Base-by-base conservation (phyloP, 345 rosid species). In the Eucalyptus caleyi region DNA sequence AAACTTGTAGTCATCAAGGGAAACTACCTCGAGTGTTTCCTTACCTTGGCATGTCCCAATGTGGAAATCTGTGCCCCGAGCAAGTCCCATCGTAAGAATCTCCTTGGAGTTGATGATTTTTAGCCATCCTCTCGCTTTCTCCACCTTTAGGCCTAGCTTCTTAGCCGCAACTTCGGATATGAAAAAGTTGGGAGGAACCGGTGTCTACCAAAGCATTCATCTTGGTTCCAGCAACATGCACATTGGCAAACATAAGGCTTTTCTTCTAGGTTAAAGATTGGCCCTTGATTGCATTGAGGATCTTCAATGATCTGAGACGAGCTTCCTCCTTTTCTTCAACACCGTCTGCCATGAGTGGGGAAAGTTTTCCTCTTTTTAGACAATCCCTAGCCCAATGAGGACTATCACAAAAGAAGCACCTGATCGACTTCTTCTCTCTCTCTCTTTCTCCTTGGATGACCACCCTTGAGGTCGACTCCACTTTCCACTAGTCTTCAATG, bases 1-100 rank as follows among this genome's bases (percentile, higher is more conserved):
- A 54, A 54, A 54, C 60, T 54, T 12, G 4, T 23, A 54, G 60
- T 54, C 26, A 54, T 54, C 27, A 4, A 23, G 12, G 60, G 60
- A 23, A 54, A 54, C 24, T 54, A 54, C 60, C 27, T 54, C 60
- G 27, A 54, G 60, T 23, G 5, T 54, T 54, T 54, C 27, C 26
- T 23, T 54, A 23, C 21, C 11, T 54, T 54, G 60, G 11, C 60
- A 54, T 54, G 60, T 54, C 26, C 60, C 3, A 54, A 23, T 54
- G 60, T 2, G 0, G 21, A 51, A 8, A 51, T 51, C 54, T 4
- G 4, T 8, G 8, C 8, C 60, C 10, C 0, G 27, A 23, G 60
- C 60, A 54, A 54, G 27, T 54, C 60, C 60, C 26, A 9, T 23
- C 1, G 2, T 54, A 54, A 23, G 60, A 54, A 54, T 54, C 60